Evolutionary conservation across 1,284 basidiomycete species (phyloP).

Genomic region (Blastosporella zonata): DNA sequence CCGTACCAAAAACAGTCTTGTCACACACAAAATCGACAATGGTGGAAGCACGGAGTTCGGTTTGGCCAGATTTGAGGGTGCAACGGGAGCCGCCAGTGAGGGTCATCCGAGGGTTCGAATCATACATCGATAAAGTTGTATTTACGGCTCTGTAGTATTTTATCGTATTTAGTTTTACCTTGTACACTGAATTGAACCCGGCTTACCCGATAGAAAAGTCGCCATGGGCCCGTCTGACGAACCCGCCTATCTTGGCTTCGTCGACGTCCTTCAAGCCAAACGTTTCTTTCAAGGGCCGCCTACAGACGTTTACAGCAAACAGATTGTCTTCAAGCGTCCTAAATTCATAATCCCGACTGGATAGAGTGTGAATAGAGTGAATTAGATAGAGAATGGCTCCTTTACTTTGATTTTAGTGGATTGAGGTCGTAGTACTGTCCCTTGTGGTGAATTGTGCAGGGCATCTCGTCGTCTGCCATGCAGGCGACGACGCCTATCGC

Average conservation of each 20-base stretch:
- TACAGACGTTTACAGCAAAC: slow-evolving; percentile 63
- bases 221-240: slow-evolving; percentile 57
- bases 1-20: slow-evolving; percentile 39
- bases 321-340: slow-evolving; percentile 44
- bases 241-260: slow-evolving; percentile 57
- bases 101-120: slow-evolving; percentile 43
- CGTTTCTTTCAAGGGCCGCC: slow-evolving; percentile 48
- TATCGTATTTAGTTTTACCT: not conserved
- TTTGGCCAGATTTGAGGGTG: slow-evolving; percentile 38
- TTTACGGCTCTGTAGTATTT: slow-evolving; percentile 34
- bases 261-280: slow-evolving; percentile 55
- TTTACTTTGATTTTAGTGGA: slow-evolving; percentile 47
- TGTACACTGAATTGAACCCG: not conserved
- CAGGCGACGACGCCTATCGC: slow-evolving; percentile 6
- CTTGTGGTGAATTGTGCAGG: slow-evolving; percentile 40
- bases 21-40: slow-evolving; percentile 73
- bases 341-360: slow-evolving; percentile 63
- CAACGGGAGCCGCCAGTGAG: slow-evolving; percentile 63
- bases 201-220: slow-evolving; percentile 73
- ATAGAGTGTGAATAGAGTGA: slow-evolving; percentile 16
- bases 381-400: not conserved
- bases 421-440: slow-evolving; percentile 64
- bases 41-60: slow-evolving; percentile 50
- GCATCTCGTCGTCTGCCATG: slow-evolving; percentile 31
- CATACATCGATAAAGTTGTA: slow-evolving; percentile 52